Evolutionary conservation across 179 eudicot species (phyloP).

Genomic region (Beta macrorhiza): DNA sequence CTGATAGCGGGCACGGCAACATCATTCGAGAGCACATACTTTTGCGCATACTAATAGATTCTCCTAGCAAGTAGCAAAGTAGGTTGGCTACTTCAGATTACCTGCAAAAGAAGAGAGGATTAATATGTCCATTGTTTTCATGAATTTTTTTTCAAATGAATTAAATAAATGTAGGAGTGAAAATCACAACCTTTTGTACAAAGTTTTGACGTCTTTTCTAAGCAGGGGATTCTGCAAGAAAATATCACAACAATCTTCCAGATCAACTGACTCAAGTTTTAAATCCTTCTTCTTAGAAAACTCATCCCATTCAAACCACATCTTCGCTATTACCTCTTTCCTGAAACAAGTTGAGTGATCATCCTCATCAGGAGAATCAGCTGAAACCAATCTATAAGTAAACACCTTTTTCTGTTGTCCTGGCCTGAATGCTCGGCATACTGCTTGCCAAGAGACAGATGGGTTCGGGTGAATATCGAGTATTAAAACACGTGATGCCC

Average conservation of each 20-base stretch:
- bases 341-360: constrained; percentile 52
- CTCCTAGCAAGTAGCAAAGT: neutral
- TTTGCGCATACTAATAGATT: neutral
- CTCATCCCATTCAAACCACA: constrained; percentile 70
- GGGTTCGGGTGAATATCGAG: constrained; percentile 78
- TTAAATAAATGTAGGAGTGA: neutral
- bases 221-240: constrained; percentile 55
- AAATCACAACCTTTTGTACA: constrained; percentile 49
- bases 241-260: constrained; percentile 48
- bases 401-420: constrained; percentile 70
- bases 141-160: neutral
- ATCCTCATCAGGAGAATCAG: constrained; percentile 60
- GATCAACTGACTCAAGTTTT: constrained; percentile 47
- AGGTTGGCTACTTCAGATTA: neutral
- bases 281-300: constrained; percentile 36
- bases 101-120: constrained; percentile 14
- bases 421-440: constrained; percentile 83
- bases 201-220: constrained; percentile 48
- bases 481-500: constrained; percentile 72
- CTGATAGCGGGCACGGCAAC: no score
- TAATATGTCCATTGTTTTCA: neutral
- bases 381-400: constrained; percentile 56
- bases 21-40: neutral
- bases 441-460: constrained; percentile 83
- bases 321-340: constrained; percentile 57